A percentile compares a stretch with the other conserved stretches of the same genome.
phyloP scores from a whole-genome alignment of 257 asterid genomes.

The Petunia secreta region DNA sequence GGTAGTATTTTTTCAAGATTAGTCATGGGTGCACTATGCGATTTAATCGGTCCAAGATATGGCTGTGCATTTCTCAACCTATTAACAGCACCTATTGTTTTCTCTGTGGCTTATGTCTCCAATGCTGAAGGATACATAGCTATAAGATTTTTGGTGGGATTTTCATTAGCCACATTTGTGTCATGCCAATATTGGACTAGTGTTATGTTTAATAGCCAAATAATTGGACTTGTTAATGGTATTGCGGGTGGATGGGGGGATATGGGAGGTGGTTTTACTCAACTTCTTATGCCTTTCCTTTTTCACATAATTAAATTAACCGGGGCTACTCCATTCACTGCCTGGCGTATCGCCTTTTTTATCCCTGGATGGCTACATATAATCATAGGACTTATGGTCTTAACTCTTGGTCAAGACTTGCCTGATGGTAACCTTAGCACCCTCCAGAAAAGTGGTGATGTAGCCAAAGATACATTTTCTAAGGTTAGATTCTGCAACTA shows the following conservation, averaged over 20 bases:
- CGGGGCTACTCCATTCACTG: slow-evolving; percentile 56
- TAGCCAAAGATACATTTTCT: slow-evolving; percentile 50
- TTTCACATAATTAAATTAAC: slow-evolving; percentile 34
- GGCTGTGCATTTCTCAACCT: slow-evolving; percentile 59
- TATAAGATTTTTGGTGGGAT: slow-evolving; percentile 64
- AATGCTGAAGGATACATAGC: slow-evolving; percentile 48
- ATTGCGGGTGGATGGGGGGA: slow-evolving; percentile 68
- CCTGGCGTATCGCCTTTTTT: slow-evolving; percentile 67
- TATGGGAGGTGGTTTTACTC: slow-evolving; percentile 67
- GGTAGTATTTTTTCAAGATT: slow-evolving; percentile 71
- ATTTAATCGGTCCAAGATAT: slow-evolving; percentile 55
- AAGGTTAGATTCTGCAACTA: slow-evolving; percentile 28
- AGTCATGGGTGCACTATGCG: slow-evolving; percentile 67
- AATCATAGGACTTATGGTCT: slow-evolving; percentile 51
- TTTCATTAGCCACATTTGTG: slow-evolving; percentile 61
- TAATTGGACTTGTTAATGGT: slow-evolving; percentile 59
- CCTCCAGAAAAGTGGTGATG: slow-evolving; percentile 53
- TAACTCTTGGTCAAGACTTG: slow-evolving; percentile 59
- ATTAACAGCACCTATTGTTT: slow-evolving; percentile 55
- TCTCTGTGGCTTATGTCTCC: slow-evolving; percentile 48
- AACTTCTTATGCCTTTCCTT: slow-evolving; percentile 62
- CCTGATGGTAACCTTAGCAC: slow-evolving; percentile 66
- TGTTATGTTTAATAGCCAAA: slow-evolving; percentile 53
- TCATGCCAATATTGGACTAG: slow-evolving; percentile 62
- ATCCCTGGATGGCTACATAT: slow-evolving; percentile 60